A percentile compares a stretch with the other conserved stretches of the same genome.
Evolutionary conservation across 73 alveolate genomes (phyloP).

Genomic region (Paramecium primaurelia): DNA sequence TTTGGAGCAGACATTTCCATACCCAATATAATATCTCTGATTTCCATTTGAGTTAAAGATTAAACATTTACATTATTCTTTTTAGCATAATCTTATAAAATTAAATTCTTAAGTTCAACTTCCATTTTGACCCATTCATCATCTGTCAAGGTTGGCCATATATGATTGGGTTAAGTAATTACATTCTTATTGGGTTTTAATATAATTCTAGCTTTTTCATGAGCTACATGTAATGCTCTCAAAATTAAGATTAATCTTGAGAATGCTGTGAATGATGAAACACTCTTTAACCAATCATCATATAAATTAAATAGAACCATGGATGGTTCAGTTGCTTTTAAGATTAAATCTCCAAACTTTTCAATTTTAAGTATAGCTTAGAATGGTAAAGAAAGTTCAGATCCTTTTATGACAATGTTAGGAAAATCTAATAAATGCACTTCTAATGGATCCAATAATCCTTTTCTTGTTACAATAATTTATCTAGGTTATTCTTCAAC

Average conservation of each 20-base stretch:
- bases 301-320: constrained; percentile 98
- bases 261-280: constrained; percentile 89
- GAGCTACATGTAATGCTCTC: constrained; percentile 98
- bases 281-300: constrained; percentile 99
- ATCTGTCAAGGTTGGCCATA: constrained; percentile 99
- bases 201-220: constrained; percentile 98
- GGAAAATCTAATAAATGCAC: constrained; percentile 99
- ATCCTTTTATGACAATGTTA: constrained; percentile 99
- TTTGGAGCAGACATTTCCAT: constrained; percentile 99
- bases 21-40: constrained; percentile 99
- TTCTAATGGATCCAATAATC: constrained; percentile 99
- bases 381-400: constrained; percentile 99
- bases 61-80: constrained; percentile 99
- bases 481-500: constrained; percentile 99
- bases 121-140: constrained; percentile 99
- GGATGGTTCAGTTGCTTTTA: constrained; percentile 99
- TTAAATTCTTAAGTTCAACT: constrained; percentile 98
- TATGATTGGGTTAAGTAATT: constrained; percentile 98
- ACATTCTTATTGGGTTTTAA: constrained; percentile 97
- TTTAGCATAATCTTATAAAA: constrained; percentile 99
- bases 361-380: constrained; percentile 87
- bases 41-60: constrained; percentile 98
- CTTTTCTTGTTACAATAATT: constrained; percentile 99
- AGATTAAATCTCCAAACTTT: constrained; percentile 89
- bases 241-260: constrained; percentile 95